Base-by-base conservation (phyloP, 192 early-diverging fungal species). In the Phycomyces blakesleeanus region DNA sequence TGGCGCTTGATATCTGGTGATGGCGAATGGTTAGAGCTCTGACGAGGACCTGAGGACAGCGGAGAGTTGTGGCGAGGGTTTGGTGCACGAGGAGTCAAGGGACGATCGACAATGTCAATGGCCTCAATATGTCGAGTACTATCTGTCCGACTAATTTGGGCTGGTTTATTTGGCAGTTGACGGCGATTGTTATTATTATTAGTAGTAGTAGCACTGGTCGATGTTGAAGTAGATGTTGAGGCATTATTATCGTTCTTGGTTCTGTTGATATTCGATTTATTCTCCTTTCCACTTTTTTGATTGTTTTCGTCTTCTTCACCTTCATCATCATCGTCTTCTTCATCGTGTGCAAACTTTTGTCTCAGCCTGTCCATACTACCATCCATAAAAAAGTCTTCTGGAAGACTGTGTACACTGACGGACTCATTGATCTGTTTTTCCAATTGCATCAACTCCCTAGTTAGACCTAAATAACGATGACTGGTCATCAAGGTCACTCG, bases 401-500 rank as follows among this genome's bases (percentile, higher is more conserved):
- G 84, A 7, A 90, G 73, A 20, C 76, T 75, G 39, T 25, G 57
- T 63, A 73, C 76, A 44, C 83, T 84, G 0, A 81, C 78, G 25
- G 92, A 80, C 34, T 91, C 89, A 67, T 89, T 89, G n/a, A 93
- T 85, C 7, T 81, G 79, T 38, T 88, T 85, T 67, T 98, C 94
- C 55, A 94, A 87, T 25, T 85, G 81, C 50, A 97, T 79, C 1
- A 98, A 81, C 61, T 97, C 94, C 53, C 89, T 85, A 4, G 90
- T 89, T 47, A 97, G 69, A 8, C 91, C 92, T 1, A 97, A 80
- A 61, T 96, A 98, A 57, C 88, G 82, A 68, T 93, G 87, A 57
- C 96, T 85, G 3, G 93, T 94, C 67, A 92, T 79, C 71, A 95
- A 86, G 0, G 97, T 98, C 41, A 97, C 95, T 0, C 97, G 85